Base-by-base conservation (phyloP, 768 basidiomycete species). In the Boletus pseudo-olivaceus region DNA sequence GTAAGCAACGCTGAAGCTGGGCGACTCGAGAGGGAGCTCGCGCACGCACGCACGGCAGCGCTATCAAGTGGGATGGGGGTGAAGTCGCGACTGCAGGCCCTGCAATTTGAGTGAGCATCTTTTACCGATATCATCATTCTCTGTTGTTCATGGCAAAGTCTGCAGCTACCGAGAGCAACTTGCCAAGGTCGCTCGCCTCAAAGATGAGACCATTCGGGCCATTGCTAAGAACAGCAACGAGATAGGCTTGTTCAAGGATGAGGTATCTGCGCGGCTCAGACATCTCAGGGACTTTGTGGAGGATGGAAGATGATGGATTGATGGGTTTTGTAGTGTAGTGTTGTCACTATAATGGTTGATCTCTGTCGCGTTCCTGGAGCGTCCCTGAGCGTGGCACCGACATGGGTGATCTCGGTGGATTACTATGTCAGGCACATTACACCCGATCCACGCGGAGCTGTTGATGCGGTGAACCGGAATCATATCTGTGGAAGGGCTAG, bases 211-310 rank as follows among this genome's bases (percentile, higher is more conserved):
- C 0, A 80, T 89, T 42, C 82, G 88, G 0, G 86, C 85, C 17
- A 89, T 93, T 55, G 81, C 88, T 54, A 92, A 90, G 76, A 90
- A 85, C 68, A 87, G 87, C 62, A 88, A 87, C 57, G 90, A 92
- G 57, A 88, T 91, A 34, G 87, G 84, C 15, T 78, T 83, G 63
- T 91, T 92, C 76, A 90, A 90, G 70, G 82, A 86, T 50, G 86
- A 87, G 54, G 82, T 90, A 12, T 87, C 88, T 40, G 79, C 80
- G 50, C 83, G 85, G 62, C 76, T 93, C 29, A 77, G 80, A 60
- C 80, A 86, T 59, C 74, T 91, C 37, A 80, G 82, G 62, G 82
- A 84, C 53, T 86, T 86, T 64, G 84, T 86, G 5, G 87, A 82
- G 76, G 72, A 74, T 45, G 76, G 75, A 45, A 72, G 67, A 69